Conservation (phyloP, 805 yeast species). For the Teunomyces kruisii region DNA sequence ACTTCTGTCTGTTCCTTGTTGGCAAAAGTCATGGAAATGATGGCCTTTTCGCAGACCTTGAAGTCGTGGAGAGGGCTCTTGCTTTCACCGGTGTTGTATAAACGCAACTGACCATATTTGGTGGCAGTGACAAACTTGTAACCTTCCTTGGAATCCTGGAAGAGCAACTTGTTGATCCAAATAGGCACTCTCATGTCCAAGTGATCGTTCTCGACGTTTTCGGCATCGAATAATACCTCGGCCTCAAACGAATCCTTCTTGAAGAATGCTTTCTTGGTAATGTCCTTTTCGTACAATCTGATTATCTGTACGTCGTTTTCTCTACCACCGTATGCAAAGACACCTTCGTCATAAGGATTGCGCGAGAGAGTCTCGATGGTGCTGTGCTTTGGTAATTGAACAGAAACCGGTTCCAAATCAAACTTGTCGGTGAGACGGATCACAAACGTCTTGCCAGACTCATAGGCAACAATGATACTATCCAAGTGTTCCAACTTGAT, state of each 20-base stretch:
- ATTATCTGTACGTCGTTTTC: slow-evolving; percentile 67
- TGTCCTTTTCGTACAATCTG: slow-evolving; percentile 30
- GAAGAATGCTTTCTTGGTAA: slow-evolving; percentile 16
- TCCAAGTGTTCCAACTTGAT: slow-evolving; percentile 26
- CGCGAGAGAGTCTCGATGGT: slow-evolving; percentile 49
- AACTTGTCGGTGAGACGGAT: slow-evolving; percentile 33
- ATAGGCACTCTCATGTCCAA: slow-evolving; percentile 81
- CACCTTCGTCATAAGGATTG: slow-evolving; percentile 48
- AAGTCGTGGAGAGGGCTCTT: slow-evolving; percentile 63
- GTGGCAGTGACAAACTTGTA: slow-evolving; percentile 66
- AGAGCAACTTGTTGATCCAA: slow-evolving; percentile 64
- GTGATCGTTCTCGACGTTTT: slow-evolving; percentile 78
- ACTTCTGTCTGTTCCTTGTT: slow-evolving; percentile 39
- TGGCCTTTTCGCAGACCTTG: slow-evolving; percentile 55
- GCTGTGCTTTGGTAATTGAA: slow-evolving; percentile 37
- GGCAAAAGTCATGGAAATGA: slow-evolving; percentile 42
- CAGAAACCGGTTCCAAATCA: slow-evolving; percentile 28
- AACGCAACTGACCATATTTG: slow-evolving; percentile 70
- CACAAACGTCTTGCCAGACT: slow-evolving; percentile 43
- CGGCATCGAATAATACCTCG: slow-evolving; percentile 59
- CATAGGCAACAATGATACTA: slow-evolving; percentile 45
- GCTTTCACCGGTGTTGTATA: slow-evolving; percentile 67
- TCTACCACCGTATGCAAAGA: slow-evolving; percentile 84
- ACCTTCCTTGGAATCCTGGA: slow-evolving; percentile 37
- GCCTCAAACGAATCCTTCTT: slow-evolving; percentile 21